Evolutionary conservation across 768 basidiomycete species (phyloP), one percentile per base, ranked within the genome.

Genomic region (Russula abietina): DNA sequence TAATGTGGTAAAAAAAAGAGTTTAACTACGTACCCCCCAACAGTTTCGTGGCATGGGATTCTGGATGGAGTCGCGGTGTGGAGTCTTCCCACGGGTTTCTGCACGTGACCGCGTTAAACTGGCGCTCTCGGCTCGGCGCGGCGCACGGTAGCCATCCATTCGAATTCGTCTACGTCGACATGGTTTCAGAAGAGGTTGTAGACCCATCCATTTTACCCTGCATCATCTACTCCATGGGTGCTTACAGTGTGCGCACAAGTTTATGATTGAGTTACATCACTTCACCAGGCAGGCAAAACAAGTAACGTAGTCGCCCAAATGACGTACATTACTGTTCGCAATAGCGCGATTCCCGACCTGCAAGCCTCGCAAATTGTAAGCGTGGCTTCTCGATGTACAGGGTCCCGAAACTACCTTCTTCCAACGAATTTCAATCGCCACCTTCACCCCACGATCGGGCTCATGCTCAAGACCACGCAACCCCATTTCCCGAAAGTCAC

Each of bases 31-130:
- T 50, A 50, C 30, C 28, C 55, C 26, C 33, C 24, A 5, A 46
- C 22, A 46, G n/a, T 26, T 14, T 24, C 14, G 53, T 61, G 51
- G 60, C n/a, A 61, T 61, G 46, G 17, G 36, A 30, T 55, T 39
- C 28, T 30, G 43, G 50, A 54, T 22, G 38, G 14, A 43, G 41
- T 26, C 0, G 33, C 51, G 36, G 12, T 8, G 11, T 30, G 3
- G 28, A 30, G 30, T 43, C 43, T 43, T 9, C n/a, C 17, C 4
- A 8, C 19, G 41, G 10, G 1, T 22, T 22, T 22, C 43, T n/a
- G 10, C 52, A 53, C 52, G 52, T 53, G 52, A 53, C n/a, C 33
- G 52, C 22, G 52, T 24, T 14, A 38, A 26, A 3, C 11, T n/a
- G n/a, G n/a, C 33, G 4, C 33, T 36, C 33, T 36, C 33, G 7